phyloP scores from a whole-genome alignment of 371 early-diverging fungal species.

The Dinochytrium kinnereticum region DNA sequence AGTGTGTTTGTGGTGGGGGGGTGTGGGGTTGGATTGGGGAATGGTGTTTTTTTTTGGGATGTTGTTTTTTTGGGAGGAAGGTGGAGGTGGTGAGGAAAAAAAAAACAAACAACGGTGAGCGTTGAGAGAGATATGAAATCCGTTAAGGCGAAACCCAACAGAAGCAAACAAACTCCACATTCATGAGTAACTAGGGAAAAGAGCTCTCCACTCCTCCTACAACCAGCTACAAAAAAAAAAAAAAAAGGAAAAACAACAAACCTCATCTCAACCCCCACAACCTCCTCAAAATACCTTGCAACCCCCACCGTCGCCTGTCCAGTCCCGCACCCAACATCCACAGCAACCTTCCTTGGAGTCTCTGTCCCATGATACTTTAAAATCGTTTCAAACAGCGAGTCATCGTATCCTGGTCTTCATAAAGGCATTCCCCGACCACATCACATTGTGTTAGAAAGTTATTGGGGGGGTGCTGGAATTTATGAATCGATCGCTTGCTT shows the following conservation, averaged over 20 bases:
- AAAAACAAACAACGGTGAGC: too few species aligned
- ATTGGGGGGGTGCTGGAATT: background rate
- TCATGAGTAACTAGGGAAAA: too few species aligned
- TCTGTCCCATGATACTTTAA: background rate
- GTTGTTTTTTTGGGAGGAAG: too few species aligned
- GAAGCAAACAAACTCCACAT: too few species aligned
- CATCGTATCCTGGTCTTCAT: constrained; percentile 12
- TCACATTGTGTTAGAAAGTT: background rate
- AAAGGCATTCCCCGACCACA: background rate
- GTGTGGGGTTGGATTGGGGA: too few species aligned
- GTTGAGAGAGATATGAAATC: background rate
- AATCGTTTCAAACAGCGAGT: background rate
- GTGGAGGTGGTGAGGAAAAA: too few species aligned
- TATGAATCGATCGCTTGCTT: too few species aligned
- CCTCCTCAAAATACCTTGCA: background rate
- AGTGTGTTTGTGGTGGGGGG: too few species aligned
- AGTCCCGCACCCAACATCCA: constrained; percentile 16
- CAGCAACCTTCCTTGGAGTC: background rate
- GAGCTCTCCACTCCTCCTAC: too few species aligned
- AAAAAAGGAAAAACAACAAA: background rate
- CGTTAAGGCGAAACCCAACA: too few species aligned
- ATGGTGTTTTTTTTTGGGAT: too few species aligned
- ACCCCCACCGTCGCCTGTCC: constrained; percentile 9
- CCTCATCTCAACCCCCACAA: constrained; percentile 5
- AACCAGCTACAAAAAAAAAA: background rate